phyloP scores from a whole-genome alignment of 2,329 filamentous ascomycete species.

The Metarhizium sp. region DNA sequence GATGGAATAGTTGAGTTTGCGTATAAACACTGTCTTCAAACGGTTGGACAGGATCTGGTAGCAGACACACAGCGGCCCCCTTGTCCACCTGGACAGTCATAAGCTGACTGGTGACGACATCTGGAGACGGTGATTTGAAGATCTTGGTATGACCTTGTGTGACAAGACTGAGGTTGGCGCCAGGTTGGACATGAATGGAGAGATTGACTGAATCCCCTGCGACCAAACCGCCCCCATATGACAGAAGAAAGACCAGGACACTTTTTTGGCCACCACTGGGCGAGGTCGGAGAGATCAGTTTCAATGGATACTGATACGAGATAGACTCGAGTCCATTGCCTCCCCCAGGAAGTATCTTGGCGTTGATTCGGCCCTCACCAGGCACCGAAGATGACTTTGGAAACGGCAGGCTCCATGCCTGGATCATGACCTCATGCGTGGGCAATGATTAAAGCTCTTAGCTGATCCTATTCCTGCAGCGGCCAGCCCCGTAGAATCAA shows the following conservation, averaged over 20 bases:
- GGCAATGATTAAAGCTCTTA: not conserved
- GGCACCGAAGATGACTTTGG: slow-evolving; percentile 62
- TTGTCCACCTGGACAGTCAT: slow-evolving; percentile 41
- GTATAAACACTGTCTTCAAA: slow-evolving; percentile 77
- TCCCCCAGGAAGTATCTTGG: slow-evolving; percentile 61
- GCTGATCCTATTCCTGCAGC: not conserved
- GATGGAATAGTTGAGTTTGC: slow-evolving; percentile 70
- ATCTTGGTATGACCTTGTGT: slow-evolving; percentile 87
- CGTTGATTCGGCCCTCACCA: slow-evolving; percentile 70
- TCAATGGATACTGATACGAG: slow-evolving; percentile 88
- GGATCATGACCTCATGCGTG: slow-evolving; percentile 8
- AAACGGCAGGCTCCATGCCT: slow-evolving; percentile 47
- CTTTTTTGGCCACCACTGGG: slow-evolving; percentile 55
- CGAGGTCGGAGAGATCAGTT: slow-evolving; percentile 70
- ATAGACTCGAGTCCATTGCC: slow-evolving; percentile 64
- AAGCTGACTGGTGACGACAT: slow-evolving; percentile 48
- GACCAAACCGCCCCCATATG: slow-evolving; percentile 89
- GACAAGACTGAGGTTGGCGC: slow-evolving; percentile 57
- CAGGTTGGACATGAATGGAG: slow-evolving; percentile 51
- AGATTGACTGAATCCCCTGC: slow-evolving; percentile 77
- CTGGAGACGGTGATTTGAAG: slow-evolving; percentile 63
- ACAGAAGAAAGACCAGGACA: slow-evolving; percentile 78
- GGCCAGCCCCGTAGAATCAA: not conserved
- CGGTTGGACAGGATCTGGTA: slow-evolving; percentile 90
- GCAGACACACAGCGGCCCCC: slow-evolving; percentile 49